Conservation (phyloP, 1,139 yeast species). For the Ashbya aceris region DNA sequence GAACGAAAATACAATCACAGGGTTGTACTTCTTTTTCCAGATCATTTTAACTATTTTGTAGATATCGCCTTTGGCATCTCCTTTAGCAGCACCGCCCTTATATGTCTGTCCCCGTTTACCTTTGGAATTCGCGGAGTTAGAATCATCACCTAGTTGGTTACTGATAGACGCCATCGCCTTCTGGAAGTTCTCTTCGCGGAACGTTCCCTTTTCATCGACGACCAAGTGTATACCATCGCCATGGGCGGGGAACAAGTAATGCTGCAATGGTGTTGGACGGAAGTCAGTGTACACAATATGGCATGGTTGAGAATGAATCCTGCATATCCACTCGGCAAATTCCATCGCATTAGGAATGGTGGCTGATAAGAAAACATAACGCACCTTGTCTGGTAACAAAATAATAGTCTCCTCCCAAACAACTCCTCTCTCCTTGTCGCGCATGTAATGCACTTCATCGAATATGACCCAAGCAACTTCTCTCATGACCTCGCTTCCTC, state of each 20-base stretch:
- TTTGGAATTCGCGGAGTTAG: slow-evolving; percentile 46
- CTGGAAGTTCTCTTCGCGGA: slow-evolving; percentile 95
- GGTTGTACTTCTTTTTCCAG: slow-evolving; percentile 89
- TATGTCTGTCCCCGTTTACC: slow-evolving; percentile 79
- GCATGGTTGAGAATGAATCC: slow-evolving; percentile 91
- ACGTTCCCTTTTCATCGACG: slow-evolving; percentile 92
- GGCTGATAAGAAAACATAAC: slow-evolving; percentile 80
- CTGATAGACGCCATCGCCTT: slow-evolving; percentile 94
- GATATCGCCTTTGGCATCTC: slow-evolving; percentile 80
- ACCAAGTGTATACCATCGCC: slow-evolving; percentile 97
- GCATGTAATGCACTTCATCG: slow-evolving; percentile 96
- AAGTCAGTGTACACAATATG: slow-evolving; percentile 98
- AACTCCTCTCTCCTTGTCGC: slow-evolving; percentile 95
- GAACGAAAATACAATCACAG: slow-evolving; percentile 95
- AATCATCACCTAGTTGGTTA: slow-evolving; percentile 77
- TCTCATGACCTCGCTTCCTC: slow-evolving; percentile 92
- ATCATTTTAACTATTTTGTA: slow-evolving; percentile 97
- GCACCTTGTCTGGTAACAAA: slow-evolving; percentile 92
- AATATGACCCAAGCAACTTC: slow-evolving; percentile 96
- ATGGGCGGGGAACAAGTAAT: slow-evolving; percentile 91
- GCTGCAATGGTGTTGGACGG: slow-evolving; percentile 97
- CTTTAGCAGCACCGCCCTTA: slow-evolving; percentile 67
- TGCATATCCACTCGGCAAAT: slow-evolving; percentile 96
- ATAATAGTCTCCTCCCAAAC: slow-evolving; percentile 99
- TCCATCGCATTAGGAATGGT: slow-evolving; percentile 97